These are phyloP conservation scores for Cladosporium sp. DNA, from an alignment of 2,329 filamentous ascomycete genomes.

Conservation along the genomic window DNA sequence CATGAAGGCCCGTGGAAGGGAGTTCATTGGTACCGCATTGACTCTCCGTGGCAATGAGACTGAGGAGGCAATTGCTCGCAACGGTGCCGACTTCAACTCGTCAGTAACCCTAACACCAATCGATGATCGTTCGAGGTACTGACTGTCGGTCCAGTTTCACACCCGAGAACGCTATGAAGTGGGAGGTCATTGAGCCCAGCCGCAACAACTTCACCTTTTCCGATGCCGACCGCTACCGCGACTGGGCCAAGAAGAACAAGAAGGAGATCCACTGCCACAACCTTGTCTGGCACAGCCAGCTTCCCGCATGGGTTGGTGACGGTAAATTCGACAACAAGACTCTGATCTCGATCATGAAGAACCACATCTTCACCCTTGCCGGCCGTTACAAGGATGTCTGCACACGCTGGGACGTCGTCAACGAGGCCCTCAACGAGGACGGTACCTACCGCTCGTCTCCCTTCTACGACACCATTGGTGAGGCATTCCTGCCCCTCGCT, in stretches of 20 bases:
- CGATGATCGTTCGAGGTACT: conserved; percentile 18
- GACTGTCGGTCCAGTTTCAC: conserved; percentile 34
- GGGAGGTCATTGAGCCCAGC: conserved; percentile 43
- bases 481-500: conserved; percentile 31
- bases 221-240: conserved; percentile 39
- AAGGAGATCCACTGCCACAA: conserved; percentile 45
- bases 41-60: conserved; percentile 37
- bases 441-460: conserved; percentile 33
- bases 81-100: conserved; percentile 28
- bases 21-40: conserved; percentile 41
- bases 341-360: conserved; percentile 44
- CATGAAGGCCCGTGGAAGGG: conserved; percentile 31
- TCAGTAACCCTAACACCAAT: conserved; percentile 23
- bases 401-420: conserved; percentile 40
- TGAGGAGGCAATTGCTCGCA: conserved; percentile 30
- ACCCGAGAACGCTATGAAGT: conserved; percentile 45
- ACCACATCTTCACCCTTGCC: conserved; percentile 45
- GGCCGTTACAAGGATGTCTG: conserved; percentile 44
- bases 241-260: conserved; percentile 42
- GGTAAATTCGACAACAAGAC: conserved; percentile 44
- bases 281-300: conserved; percentile 46
- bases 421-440: conserved; percentile 28
- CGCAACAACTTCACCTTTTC: conserved; percentile 40
- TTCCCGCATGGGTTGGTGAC: conserved; percentile 43
- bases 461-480: conserved; percentile 34